Base-by-base conservation (phyloP, 2,329 filamentous ascomycete genomes). In the Talaromyces sp. region DNA sequence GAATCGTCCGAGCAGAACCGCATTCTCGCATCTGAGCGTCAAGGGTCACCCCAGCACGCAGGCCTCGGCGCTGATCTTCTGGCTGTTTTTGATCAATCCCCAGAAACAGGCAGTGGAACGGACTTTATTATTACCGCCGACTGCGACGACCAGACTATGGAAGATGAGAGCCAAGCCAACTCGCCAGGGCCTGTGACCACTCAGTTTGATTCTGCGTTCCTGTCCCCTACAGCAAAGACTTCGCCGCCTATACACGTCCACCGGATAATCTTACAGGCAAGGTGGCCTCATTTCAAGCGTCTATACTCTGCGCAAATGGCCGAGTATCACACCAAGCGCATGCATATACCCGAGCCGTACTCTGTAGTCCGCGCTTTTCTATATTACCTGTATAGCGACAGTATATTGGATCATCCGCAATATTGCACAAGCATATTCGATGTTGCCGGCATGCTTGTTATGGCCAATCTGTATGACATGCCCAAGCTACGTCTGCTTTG, bases 391-490 rank as follows among this genome's bases (percentile, higher is more conserved):
- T 99, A 99, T 78, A 97, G 95, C 0, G 95, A 99, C 77, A 94
- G 90, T 70, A 97, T 99, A 70, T 76, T 79, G 1, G 78, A 77
- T n/a, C 80, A 82, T 65, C 86, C 87, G 0, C 85, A 89, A 58
- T 83, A 83, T 68, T 86, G 86, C 56, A 83, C 86, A 0, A 83
- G 80, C 8, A 86, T 97, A 22, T 87, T 89, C 34, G 93, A 97
- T 71, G 93, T 98, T 15, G 94, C 95, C 0, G 94, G 95, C 8
- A 88, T 99, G 77, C 85, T 99, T 2, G 94, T 99, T 69, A 96
- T 99, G 91, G 93, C 93, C 51, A 97, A 98, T 76, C 91, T 98
- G 56, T 99, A 99, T 80, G 94, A 97, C 74, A 96, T 99, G 81
- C 93, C 93, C 1, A 92, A 95, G 70, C 87, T 99, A 27, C 91